These are phyloP conservation scores for Aspergillus japonicus DNA, from an alignment of 2,329 filamentous ascomycete species.

Conservation along the genomic window DNA sequence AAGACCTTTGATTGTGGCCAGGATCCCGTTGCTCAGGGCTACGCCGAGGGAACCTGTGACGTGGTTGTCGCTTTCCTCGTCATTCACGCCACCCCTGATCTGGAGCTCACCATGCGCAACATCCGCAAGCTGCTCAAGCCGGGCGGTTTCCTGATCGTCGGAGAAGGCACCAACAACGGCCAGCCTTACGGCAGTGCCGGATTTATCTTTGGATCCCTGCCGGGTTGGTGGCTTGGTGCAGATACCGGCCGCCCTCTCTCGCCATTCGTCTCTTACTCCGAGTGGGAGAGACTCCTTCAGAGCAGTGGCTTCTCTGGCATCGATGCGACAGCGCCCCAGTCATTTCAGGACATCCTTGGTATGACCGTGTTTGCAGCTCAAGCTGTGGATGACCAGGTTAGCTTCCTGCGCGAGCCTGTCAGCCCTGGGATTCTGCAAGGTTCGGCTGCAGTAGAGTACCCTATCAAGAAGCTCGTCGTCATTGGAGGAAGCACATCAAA, in stretches of 20 bases:
- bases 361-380: conserved; percentile 30
- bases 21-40: conserved; percentile 34
- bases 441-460: too few species aligned
- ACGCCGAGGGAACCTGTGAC: conserved; percentile 31
- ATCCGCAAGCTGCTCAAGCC: conserved; percentile 40
- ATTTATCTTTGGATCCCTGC: not conserved
- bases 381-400: conserved; percentile 32
- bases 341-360: conserved; percentile 14
- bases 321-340: conserved; percentile 13
- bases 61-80: conserved; percentile 41
- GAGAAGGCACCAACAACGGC: not conserved
- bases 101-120: conserved; percentile 30
- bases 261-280: too few species aligned
- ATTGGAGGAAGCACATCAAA: too few species aligned
- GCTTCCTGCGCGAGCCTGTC: conserved; percentile 26
- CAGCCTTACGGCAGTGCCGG: too few species aligned
- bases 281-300: conserved; percentile 11
- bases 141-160: conserved; percentile 32
- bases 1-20: conserved; percentile 32
- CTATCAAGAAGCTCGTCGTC: too few species aligned
- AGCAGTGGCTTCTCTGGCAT: conserved; percentile 13
- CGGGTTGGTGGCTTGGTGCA: not conserved
- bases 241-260: not conserved
- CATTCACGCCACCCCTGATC: conserved; percentile 38
- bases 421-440: not conserved